phyloP scores from a whole-genome alignment of 2,329 filamentous ascomycete species.

The Aspergillus tubingensis region DNA sequence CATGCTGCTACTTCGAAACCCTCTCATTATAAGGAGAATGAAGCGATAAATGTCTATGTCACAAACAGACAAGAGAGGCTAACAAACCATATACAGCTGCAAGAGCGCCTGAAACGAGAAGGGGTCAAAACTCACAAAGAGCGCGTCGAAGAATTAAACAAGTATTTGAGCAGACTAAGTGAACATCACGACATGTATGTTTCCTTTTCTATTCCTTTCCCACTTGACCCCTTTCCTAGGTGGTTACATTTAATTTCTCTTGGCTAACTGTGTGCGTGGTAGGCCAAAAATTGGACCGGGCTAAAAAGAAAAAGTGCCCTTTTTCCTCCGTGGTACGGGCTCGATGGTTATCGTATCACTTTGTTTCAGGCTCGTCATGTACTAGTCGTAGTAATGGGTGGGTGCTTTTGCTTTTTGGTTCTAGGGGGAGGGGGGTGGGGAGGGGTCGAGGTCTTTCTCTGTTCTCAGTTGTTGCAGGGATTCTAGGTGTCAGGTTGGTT shows the following conservation, averaged over 20 bases:
- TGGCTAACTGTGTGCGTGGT: neutral
- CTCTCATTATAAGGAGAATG: no score
- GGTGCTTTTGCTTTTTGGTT: neutral
- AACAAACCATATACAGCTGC: slow-evolving; percentile 60
- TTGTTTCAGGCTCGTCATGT: neutral
- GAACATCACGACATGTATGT: slow-evolving; percentile 94
- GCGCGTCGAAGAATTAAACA: slow-evolving; percentile 91
- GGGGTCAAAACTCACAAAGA: slow-evolving; percentile 96
- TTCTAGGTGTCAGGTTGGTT: neutral
- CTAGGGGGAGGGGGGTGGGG: neutral
- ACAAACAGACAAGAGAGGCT: neutral
- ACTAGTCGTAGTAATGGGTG: neutral
- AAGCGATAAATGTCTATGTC: neutral
- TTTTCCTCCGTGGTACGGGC: neutral
- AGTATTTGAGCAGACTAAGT: slow-evolving; percentile 85
- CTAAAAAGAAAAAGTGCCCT: slow-evolving; percentile 23
- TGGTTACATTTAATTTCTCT: neutral
- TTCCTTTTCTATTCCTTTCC: neutral
- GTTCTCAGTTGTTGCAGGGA: neutral
- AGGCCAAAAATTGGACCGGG: slow-evolving; percentile 47
- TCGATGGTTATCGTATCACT: neutral
- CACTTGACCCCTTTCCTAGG: neutral
- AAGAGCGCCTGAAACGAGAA: slow-evolving; percentile 78
- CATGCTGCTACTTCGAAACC: no score
- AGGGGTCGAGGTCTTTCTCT: neutral